Base-by-base conservation (phyloP, 2,329 filamentous ascomycete genomes). In the Colletotrichum truncatum region DNA sequence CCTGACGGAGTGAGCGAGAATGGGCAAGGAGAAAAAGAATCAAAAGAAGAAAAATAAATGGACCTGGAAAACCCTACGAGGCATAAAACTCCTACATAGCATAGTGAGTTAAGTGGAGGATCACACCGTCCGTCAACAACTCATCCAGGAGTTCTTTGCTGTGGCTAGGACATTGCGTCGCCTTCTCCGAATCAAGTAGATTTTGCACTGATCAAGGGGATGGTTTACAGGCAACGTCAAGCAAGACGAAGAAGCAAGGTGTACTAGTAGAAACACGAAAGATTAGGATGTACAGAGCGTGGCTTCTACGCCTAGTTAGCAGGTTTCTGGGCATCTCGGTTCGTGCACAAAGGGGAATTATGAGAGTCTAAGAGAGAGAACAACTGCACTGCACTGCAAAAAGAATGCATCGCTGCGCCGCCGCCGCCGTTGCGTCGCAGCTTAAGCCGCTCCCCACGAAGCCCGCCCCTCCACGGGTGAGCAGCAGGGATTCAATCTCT, bases 401-500 rank as follows among this genome's bases (percentile, higher is more conserved):
- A 11, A 46, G 8, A 23, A 45, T n/a, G 18, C 16, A 28, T 32
- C 34, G 26, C 34, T 53, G 12, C 30, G 45, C 32, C 28, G 11
- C 32, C 16, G 26, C n/a, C 34, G 32, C 55, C 21, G 39, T 12
- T 45, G n/a, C 46, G 23, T 54, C 23, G 38, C 56, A 12, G 21
- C 38, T 61, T 54, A 49, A 46, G 49, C 52, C 4, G 43, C 48
- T 62, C 48, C 16, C 57, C 61, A 53, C 61, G 32, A 39, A 43
- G 26, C 16, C 56, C 39, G 56, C 61, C 56, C 48, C 61, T 60
- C 54, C 39, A 61, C 51, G 51, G 36, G 56, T 56, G 58, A 63
- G 51, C 58, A 46, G 63, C 51, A 66, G 51, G 63, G 63, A 66
- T 63, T 43, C 21, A 21, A 30, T 30, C 23, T 34, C 41, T 38